Percentiles rank a stretch among this genome's conserved stretches.
phyloP scores from a whole-genome alignment of 345 rosid species.

The Gynandropsis gynandra region DNA sequence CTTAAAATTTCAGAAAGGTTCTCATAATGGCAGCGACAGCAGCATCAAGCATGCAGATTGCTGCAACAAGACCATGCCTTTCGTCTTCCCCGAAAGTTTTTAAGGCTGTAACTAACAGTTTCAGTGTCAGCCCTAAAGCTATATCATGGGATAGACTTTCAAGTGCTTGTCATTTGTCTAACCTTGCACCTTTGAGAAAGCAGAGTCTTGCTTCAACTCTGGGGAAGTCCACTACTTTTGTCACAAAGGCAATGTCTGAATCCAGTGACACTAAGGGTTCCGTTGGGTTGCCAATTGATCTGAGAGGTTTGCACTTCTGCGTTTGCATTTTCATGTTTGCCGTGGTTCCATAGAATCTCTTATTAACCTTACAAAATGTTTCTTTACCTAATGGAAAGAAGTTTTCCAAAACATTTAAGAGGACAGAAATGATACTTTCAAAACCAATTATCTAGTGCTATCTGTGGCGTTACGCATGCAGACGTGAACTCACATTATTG shows the following conservation, averaged over 20 bases:
- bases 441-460: too few species aligned
- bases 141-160: conserved; percentile 47
- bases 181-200: conserved; percentile 32
- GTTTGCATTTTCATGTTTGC: conserved; percentile 1
- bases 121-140: conserved; percentile 33
- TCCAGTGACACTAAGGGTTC: conserved; percentile 42
- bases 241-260: conserved; percentile 56
- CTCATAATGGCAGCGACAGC: conserved; percentile 53
- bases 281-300: conserved; percentile 72
- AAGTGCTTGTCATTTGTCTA: conserved; percentile 41
- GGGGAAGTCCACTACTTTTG: conserved; percentile 30
- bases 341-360: background rate
- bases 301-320: conserved; percentile 47
- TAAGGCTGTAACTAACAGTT: conserved; percentile 36
- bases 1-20: conserved; percentile 13
- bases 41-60: conserved; percentile 55
- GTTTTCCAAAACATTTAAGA: too few species aligned
- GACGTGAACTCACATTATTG: too few species aligned
- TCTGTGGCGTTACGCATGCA: too few species aligned
- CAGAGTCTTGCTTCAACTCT: conserved; percentile 28
- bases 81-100: conserved; percentile 38
- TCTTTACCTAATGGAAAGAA: too few species aligned
- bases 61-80: conserved; percentile 43
- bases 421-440: too few species aligned
- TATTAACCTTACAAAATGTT: background rate